phyloP scores from a whole-genome alignment of 306 rosid genomes.

The Cicer chorassanicum region DNA sequence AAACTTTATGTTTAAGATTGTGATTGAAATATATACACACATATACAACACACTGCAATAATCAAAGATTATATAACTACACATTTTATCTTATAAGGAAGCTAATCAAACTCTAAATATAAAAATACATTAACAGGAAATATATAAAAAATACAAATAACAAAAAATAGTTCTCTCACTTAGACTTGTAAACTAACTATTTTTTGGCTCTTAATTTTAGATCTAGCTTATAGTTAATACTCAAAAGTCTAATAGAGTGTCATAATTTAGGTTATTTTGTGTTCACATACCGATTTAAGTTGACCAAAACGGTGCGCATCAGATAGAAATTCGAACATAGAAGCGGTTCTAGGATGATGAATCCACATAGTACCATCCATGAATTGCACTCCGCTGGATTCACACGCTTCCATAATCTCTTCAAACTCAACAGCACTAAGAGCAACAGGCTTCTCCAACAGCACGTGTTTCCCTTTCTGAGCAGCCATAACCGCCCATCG shows the following conservation, averaged over 20 bases:
- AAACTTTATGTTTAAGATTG: not conserved
- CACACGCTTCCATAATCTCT: constrained; percentile 61
- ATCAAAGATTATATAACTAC: not conserved
- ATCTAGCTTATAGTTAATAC: not conserved
- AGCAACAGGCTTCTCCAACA: constrained; percentile 94
- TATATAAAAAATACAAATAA: constrained; percentile 13
- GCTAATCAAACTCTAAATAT: not conserved
- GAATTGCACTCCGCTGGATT: constrained; percentile 83
- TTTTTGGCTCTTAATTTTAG: constrained; percentile 11
- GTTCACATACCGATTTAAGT: constrained; percentile 45
- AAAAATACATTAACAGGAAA: not conserved
- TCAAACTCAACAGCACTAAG: constrained; percentile 67
- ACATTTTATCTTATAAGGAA: not conserved
- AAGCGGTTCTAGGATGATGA: constrained; percentile 76
- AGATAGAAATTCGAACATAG: constrained; percentile 35
- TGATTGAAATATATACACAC: not conserved
- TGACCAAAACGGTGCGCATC: constrained; percentile 47
- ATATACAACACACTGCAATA: not conserved
- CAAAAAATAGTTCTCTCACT: not conserved
- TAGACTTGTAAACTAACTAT: not conserved
- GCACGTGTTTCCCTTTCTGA: constrained; percentile 75
- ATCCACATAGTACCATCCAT: constrained; percentile 99
- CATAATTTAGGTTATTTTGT: not conserved
- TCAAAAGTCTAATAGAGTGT: not conserved
- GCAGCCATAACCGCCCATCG: constrained; percentile 84